Evolutionary conservation across 2,329 filamentous ascomycete genomes (phyloP).

Genomic region (Malbranchea zuffiana): DNA sequence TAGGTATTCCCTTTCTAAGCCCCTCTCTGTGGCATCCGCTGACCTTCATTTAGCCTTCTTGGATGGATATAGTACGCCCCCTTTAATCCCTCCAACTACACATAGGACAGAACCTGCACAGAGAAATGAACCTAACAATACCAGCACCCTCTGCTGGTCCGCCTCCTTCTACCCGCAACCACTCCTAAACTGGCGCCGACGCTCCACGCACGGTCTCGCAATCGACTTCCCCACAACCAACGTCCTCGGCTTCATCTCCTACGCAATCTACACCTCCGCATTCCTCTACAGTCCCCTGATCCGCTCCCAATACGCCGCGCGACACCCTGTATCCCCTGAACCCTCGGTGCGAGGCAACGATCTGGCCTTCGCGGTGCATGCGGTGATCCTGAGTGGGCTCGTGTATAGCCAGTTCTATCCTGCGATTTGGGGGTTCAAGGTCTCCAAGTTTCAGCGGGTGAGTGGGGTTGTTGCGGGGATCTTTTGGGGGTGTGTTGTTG

Average conservation of each 20-base stretch:
- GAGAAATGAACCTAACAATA: neutral
- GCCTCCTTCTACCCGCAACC: conserved; percentile 88
- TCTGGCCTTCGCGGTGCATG: conserved; percentile 76
- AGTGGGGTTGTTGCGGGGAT: conserved; percentile 57
- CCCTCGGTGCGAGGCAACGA: conserved; percentile 88
- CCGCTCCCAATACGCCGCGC: conserved; percentile 68
- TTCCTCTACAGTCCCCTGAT: conserved; percentile 73
- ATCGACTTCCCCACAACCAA: conserved; percentile 75
- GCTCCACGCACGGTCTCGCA: conserved; percentile 70
- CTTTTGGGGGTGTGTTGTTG: conserved; percentile 53
- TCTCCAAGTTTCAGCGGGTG: conserved; percentile 43
- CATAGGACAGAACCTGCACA: neutral
- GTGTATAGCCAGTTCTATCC: conserved; percentile 69
- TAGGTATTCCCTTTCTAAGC: conserved; percentile 18
- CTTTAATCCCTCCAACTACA: neutral
- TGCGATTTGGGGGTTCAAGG: conserved; percentile 63
- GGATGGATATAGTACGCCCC: conserved; percentile 58
- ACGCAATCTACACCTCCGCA: conserved; percentile 60
- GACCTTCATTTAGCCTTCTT: conserved; percentile 37
- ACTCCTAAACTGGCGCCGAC: conserved; percentile 63
- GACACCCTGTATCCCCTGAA: conserved; percentile 60
- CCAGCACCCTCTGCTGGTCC: conserved; percentile 61
- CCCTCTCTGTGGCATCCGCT: neutral
- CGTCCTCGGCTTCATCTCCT: conserved; percentile 53
- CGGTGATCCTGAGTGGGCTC: conserved; percentile 58